Evolutionary conservation across 345 rosid species (phyloP).

Genomic region (Gossypium sturtianum): DNA sequence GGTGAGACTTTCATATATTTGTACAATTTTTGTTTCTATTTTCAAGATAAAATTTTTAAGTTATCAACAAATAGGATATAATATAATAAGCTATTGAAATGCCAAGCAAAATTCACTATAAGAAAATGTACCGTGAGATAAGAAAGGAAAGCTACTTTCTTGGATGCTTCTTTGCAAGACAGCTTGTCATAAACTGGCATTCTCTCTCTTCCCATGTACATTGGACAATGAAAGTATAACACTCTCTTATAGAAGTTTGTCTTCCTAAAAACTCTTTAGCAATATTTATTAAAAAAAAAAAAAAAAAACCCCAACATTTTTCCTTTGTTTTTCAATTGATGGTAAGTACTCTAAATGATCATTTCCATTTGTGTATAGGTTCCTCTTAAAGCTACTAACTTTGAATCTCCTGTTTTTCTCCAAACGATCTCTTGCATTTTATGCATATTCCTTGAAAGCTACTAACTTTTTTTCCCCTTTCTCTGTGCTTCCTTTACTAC

Average conservation of each 20-base stretch:
- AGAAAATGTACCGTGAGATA: neutral
- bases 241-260: neutral
- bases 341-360: neutral
- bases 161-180: constrained; percentile 32
- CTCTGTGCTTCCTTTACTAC: constrained; percentile 7
- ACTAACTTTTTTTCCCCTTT: neutral
- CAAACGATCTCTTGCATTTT: neutral
- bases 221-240: neutral
- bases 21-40: neutral
- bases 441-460: neutral
- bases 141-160: constrained; percentile 16
- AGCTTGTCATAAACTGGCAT: constrained; percentile 55
- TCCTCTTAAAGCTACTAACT: constrained; percentile 6
- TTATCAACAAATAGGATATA: neutral
- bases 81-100: neutral
- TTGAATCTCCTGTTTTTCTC: constrained; percentile 26
- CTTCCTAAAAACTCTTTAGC: neutral
- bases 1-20: too few species aligned
- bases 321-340: constrained; percentile 7
- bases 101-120: neutral
- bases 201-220: constrained; percentile 9
- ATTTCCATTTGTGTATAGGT: neutral
- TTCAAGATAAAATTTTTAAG: neutral
- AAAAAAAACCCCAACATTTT: constrained; percentile 23
- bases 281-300: neutral